Conservation (phyloP, 495 filamentous ascomycete species). For the Delitschia confertaspora region DNA sequence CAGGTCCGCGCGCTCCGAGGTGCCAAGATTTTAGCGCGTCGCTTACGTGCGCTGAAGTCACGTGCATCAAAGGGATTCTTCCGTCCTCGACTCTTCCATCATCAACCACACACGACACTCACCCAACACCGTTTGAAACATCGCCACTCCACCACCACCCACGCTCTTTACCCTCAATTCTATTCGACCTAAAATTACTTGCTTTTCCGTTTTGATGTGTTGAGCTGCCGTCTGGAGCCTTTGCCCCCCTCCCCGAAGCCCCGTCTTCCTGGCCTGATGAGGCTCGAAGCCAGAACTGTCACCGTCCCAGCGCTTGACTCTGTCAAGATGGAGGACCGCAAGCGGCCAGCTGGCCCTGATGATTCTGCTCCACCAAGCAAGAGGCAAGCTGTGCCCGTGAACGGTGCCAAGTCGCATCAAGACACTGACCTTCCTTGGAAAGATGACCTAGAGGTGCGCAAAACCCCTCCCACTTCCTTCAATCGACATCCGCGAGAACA, state of each 20-base stretch:
- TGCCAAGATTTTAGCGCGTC: too few species aligned
- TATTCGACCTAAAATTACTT: background rate
- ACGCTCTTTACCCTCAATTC: conserved; percentile 37
- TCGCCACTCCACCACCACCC: conserved; percentile 29
- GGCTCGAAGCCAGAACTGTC: conserved; percentile 62
- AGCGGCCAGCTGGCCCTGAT: conserved; percentile 72
- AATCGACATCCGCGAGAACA: conserved; percentile 13
- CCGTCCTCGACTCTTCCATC: background rate
- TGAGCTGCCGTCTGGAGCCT: conserved; percentile 3
- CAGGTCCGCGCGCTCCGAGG: too few species aligned
- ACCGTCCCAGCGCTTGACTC: conserved; percentile 59
- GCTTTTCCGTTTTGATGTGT: conserved; percentile 4
- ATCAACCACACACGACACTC: background rate
- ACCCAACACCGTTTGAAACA: background rate
- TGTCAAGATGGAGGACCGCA: conserved; percentile 96
- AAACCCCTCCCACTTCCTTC: conserved; percentile 29
- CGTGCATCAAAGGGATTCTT: background rate
- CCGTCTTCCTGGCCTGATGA: conserved; percentile 39
- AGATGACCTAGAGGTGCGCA: conserved; percentile 82
- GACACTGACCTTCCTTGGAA: conserved; percentile 75
- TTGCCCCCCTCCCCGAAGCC: conserved; percentile 6
- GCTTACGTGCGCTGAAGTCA: too few species aligned
- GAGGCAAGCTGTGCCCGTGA: conserved; percentile 65
- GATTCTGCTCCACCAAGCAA: conserved; percentile 76
- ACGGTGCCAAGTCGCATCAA: conserved; percentile 66